These are phyloP conservation scores for Bremia lactucae DNA, from an alignment of 352 stramenopile genomes.

Conservation along the genomic window DNA sequence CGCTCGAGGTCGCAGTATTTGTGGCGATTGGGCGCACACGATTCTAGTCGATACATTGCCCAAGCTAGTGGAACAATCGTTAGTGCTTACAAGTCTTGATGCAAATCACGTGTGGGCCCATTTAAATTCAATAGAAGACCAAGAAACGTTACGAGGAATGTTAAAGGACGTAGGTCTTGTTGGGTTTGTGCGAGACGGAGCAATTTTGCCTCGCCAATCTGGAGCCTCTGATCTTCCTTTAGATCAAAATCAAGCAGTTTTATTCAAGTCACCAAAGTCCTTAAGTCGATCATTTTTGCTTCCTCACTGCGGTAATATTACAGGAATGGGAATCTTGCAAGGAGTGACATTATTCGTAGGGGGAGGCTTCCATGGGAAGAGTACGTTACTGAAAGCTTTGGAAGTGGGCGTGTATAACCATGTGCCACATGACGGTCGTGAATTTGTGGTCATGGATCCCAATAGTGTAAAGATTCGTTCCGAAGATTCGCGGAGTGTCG, in stretches of 20 bases:
- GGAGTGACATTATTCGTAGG: slow-evolving; percentile 95
- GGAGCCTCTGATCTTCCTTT: slow-evolving; percentile 53
- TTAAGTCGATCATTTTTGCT: slow-evolving; percentile 82
- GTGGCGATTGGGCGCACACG: slow-evolving; percentile 85
- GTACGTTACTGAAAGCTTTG: slow-evolving; percentile 90
- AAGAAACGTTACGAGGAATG: slow-evolving; percentile 81
- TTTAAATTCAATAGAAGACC: slow-evolving; percentile 89
- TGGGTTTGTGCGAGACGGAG: slow-evolving; percentile 89
- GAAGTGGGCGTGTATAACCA: slow-evolving; percentile 95
- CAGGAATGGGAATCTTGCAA: slow-evolving; percentile 89
- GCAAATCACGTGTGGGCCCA: slow-evolving; percentile 62
- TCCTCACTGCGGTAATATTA: slow-evolving; percentile 73
- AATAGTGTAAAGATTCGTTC: slow-evolving; percentile 92
- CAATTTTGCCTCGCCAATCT: slow-evolving; percentile 84
- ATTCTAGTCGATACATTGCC: slow-evolving; percentile 88
- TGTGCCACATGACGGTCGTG: slow-evolving; percentile 89
- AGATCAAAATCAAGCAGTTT: slow-evolving; percentile 31
- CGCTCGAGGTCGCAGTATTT: slow-evolving; percentile 88
- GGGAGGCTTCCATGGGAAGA: slow-evolving; percentile 97
- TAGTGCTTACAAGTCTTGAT: slow-evolving; percentile 76
- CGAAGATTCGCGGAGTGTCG: slow-evolving; percentile 90
- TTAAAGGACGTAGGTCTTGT: slow-evolving; percentile 78
- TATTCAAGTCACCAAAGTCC: slow-evolving; percentile 79
- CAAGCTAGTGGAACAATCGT: slow-evolving; percentile 62
- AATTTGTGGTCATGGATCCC: slow-evolving; percentile 87